Base-by-base conservation (phyloP, 2,329 filamentous ascomycete species). In the Fusarium bulbicola region DNA sequence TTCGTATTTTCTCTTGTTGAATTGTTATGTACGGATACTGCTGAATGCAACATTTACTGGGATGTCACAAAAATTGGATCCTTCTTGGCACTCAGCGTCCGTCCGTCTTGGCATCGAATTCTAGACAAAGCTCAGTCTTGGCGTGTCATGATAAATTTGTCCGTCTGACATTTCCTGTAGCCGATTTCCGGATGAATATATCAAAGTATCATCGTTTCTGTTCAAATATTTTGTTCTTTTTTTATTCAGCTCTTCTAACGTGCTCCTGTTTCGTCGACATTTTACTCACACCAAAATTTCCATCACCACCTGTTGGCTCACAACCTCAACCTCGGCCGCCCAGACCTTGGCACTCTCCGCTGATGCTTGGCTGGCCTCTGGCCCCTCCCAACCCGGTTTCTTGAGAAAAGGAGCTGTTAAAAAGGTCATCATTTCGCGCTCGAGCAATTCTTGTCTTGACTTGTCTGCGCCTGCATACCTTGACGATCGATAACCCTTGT, bases 301-400 rank as follows among this genome's bases (percentile, higher is more conserved):
- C 39, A 59, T 57, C 63, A 39, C 45, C 49, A 54, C 32, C 26
- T 56, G 16, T 45, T 45, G 32, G 56, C 30, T 40, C 40, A 32
- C 18, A 45, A 37, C 62, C 50, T 63, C 66, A 54, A 57, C 68
- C 60, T 67, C 53, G 67, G 65, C 47, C 59, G 75, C 72, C 75
- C 72, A 77, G 70, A 54, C 62, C 75, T 77, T 77, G 75, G 75
- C 75, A 61, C 70, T 63, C 64, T 64, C 64, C 63, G 63, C 59
- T 32, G 62, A 64, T 63, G 60, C 66, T 70, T 68, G 69, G 70
- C 72, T 75, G 52, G 50, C 52, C 37, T 57, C 30, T 59, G 59
- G 59, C 43, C 63, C 69, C 61, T 58, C 52, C 63, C 58, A 68
- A 54, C 68, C 54, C 45, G 45, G 65, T 59, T 64, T 68, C 49